Conservation (phyloP, 495 filamentous ascomycete genomes). For the Hypomontagnella submonticulosa region DNA sequence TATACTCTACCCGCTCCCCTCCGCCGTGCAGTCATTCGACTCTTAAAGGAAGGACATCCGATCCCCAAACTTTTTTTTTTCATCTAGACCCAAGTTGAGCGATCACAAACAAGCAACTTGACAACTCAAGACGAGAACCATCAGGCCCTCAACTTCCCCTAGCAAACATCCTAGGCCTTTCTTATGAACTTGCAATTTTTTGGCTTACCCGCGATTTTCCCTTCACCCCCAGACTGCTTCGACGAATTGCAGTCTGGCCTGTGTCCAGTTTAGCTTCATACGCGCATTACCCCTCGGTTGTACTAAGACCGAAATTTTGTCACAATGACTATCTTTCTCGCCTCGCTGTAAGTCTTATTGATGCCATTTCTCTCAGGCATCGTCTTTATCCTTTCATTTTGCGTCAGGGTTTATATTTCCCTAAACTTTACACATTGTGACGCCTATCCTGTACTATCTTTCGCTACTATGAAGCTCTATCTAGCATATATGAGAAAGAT, state of each 20-base stretch:
- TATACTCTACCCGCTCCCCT: constrained; percentile 29
- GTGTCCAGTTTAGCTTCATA: constrained; percentile 18
- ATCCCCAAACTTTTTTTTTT: constrained; percentile 42
- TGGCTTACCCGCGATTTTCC: constrained; percentile 7
- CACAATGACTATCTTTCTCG: constrained; percentile 85
- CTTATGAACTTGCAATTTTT: constrained; percentile 43
- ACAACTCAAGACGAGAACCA: not conserved
- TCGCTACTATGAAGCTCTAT: not conserved
- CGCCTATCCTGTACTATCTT: not conserved
- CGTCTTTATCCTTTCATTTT: not conserved
- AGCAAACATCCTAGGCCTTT: not conserved
- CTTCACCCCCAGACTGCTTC: constrained; percentile 19
- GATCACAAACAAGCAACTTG: constrained; percentile 10
- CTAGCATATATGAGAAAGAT: not conserved
- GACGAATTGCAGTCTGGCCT: constrained; percentile 23
- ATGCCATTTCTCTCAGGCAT: constrained; percentile 2
- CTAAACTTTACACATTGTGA: not conserved
- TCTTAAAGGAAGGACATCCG: constrained; percentile 37
- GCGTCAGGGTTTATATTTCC: not conserved
- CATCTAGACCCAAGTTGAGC: constrained; percentile 9
- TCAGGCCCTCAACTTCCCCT: not conserved
- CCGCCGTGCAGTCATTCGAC: constrained; percentile 33
- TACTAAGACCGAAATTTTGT: constrained; percentile 9
- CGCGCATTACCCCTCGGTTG: not conserved
- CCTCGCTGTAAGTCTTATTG: constrained; percentile 75